Evolutionary conservation across 23 red algal genomes (phyloP).

Genomic region (Cyanidiococcus yangmingshanensis): DNA sequence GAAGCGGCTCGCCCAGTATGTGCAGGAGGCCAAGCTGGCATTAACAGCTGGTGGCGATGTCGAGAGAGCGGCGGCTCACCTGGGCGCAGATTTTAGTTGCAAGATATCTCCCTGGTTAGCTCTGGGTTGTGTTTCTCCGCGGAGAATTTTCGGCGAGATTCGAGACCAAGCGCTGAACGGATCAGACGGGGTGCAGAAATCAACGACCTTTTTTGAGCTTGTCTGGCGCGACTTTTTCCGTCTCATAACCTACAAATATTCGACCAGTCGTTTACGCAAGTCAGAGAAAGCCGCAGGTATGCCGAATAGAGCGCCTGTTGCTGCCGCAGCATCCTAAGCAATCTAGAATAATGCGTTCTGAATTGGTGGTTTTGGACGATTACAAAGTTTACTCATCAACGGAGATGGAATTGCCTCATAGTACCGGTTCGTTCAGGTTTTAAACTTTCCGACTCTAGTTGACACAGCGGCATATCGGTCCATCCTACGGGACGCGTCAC

Average conservation of each 20-base stretch:
- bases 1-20: constrained; percentile 35
- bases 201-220: constrained; percentile 67
- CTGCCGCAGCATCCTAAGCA: not conserved
- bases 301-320: not conserved
- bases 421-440: too few relatives aligned
- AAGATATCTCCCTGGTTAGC: constrained; percentile 87
- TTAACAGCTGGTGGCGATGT: not conserved
- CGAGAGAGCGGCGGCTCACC: constrained; percentile 31
- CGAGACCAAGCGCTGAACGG: constrained; percentile 15
- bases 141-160: constrained; percentile 41
- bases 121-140: constrained; percentile 69
- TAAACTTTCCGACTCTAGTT: too few relatives aligned
- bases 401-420: too few relatives aligned
- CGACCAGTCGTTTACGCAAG: constrained; percentile 28
- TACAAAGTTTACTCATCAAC: too few relatives aligned
- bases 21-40: constrained; percentile 40
- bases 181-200: constrained; percentile 19
- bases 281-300: not conserved
- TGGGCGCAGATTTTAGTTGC: constrained; percentile 77
- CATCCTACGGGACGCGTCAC: too few relatives aligned
- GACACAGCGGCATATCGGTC: too few relatives aligned
- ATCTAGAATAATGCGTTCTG: too few relatives aligned
- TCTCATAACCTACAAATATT: constrained; percentile 83
- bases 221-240: constrained; percentile 93
- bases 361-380: too few relatives aligned